Percentiles rank a stretch among this genome's conserved stretches.
These are phyloP conservation scores for Aspergillus caelatus DNA, from an alignment of 2,329 filamentous ascomycete genomes.

Conservation along the genomic window DNA sequence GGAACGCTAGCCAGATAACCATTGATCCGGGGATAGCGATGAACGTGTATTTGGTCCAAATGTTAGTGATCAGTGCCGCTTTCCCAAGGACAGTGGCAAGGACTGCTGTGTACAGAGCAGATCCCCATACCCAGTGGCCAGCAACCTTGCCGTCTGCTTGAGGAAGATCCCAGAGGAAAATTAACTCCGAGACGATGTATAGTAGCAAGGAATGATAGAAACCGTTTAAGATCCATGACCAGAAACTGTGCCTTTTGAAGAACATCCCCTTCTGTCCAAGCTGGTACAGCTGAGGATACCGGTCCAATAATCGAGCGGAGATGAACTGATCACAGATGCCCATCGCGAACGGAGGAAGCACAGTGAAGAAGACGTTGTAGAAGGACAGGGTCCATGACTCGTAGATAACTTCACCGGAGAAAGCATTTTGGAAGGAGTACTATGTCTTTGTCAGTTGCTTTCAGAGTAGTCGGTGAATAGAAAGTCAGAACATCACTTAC, in stretches of 20 bases:
- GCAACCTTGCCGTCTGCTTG: constrained; percentile 77
- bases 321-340: constrained; percentile 98
- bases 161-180: constrained; percentile 80
- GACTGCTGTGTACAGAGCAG: constrained; percentile 90
- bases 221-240: constrained; percentile 88
- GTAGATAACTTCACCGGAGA: constrained; percentile 96
- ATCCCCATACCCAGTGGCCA: constrained; percentile 98
- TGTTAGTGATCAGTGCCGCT: constrained; percentile 90
- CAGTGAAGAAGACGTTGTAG: constrained; percentile 98
- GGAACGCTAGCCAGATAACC: constrained; percentile 85
- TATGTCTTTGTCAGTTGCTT: constrained; percentile 44
- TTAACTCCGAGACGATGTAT: constrained; percentile 80
- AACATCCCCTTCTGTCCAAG: constrained; percentile 91
- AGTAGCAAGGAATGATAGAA: constrained; percentile 94
- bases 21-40: constrained; percentile 94
- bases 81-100: constrained; percentile 92
- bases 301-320: constrained; percentile 86
- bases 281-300: constrained; percentile 93
- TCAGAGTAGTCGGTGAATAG: neutral
- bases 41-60: constrained; percentile 98
- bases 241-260: constrained; percentile 91
- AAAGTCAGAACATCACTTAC: constrained; percentile 54
- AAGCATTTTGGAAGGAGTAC: constrained; percentile 98
- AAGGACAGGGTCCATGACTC: constrained; percentile 99
- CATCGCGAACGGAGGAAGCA: constrained; percentile 87